phyloP scores from a whole-genome alignment of 1,139 yeast genomes.

The Hyphopichia wangnamkhiaoensis region DNA sequence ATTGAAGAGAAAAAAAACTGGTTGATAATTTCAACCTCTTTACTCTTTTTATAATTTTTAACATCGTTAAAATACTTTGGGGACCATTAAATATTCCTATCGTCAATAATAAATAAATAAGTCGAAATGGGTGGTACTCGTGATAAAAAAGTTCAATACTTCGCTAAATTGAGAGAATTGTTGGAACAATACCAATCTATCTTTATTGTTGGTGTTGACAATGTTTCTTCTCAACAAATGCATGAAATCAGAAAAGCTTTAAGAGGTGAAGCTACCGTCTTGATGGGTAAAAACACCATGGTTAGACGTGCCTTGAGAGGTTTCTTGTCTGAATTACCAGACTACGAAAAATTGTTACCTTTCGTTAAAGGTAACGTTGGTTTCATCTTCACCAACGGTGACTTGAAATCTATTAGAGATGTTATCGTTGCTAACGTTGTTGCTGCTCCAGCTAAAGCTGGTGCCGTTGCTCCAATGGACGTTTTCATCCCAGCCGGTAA shows the following conservation, averaged over 20 bases:
- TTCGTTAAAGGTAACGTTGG: constrained; percentile 97
- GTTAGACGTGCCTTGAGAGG: constrained; percentile 99
- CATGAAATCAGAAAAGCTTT: constrained; percentile 98
- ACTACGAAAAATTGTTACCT: constrained; percentile 92
- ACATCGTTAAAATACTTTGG: constrained; percentile 9
- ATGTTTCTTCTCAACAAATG: constrained; percentile 99
- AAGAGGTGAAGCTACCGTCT: constrained; percentile 91
- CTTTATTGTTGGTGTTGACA: constrained; percentile 99
- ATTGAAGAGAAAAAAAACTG: background rate
- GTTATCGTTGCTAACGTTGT: constrained; percentile 86
- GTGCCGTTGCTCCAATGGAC: constrained; percentile 98
- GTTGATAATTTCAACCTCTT: background rate
- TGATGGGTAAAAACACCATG: constrained; percentile 99
- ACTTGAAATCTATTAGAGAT: constrained; percentile 91
- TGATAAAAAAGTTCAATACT: constrained; percentile 96
- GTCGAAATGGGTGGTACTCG: constrained; percentile 99
- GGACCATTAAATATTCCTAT: constrained; percentile 94
- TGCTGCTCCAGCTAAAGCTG: constrained; percentile 99
- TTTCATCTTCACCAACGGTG: constrained; percentile 97
- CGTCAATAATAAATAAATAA: constrained; percentile 54
- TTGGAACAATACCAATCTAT: constrained; percentile 96
- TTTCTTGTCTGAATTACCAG: constrained; percentile 91
- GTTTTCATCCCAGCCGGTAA: constrained; percentile 98
- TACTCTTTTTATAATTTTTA: constrained; percentile 5
- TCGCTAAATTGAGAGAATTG: constrained; percentile 90